phyloP scores from a whole-genome alignment of 306 rosid genomes.

The Castanopsis chinensis region DNA sequence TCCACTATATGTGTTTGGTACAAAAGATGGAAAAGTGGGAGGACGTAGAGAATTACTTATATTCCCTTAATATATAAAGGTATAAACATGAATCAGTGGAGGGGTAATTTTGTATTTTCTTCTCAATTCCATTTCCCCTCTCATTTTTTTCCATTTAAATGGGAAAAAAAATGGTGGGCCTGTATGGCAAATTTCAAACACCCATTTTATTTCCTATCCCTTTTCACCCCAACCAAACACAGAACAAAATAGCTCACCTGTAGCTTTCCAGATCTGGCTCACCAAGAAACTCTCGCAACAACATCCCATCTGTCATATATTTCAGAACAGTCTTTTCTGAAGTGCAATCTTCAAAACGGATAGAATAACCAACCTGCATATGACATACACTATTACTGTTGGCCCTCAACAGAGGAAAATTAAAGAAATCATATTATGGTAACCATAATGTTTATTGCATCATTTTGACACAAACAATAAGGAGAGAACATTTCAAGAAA shows the following conservation, averaged over 20 bases:
- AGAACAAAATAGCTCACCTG: slow-evolving; percentile 51
- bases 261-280: slow-evolving; percentile 92
- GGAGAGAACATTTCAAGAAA: not conserved
- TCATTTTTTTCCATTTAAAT: too few species aligned
- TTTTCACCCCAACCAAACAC: too few species aligned
- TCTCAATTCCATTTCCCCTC: too few species aligned
- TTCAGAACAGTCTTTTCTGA: slow-evolving; percentile 90
- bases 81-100: too few species aligned
- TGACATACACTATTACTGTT: slow-evolving; percentile 1
- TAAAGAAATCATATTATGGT: not conserved
- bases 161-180: too few species aligned
- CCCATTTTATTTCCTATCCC: too few species aligned
- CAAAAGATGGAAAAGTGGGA: too few species aligned
- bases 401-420: not conserved
- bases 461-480: not conserved
- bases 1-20: too few species aligned
- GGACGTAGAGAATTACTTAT: too few species aligned
- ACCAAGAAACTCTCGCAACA: slow-evolving; percentile 89
- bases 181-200: too few species aligned
- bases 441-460: not conserved
- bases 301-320: slow-evolving; percentile 99
- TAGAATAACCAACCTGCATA: slow-evolving; percentile 93
- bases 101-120: too few species aligned
- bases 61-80: too few species aligned
- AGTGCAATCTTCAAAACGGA: slow-evolving; percentile 97